Evolutionary conservation across 1,139 yeast genomes (phyloP).

Genomic region (Pneumocystis wakefieldiae): DNA sequence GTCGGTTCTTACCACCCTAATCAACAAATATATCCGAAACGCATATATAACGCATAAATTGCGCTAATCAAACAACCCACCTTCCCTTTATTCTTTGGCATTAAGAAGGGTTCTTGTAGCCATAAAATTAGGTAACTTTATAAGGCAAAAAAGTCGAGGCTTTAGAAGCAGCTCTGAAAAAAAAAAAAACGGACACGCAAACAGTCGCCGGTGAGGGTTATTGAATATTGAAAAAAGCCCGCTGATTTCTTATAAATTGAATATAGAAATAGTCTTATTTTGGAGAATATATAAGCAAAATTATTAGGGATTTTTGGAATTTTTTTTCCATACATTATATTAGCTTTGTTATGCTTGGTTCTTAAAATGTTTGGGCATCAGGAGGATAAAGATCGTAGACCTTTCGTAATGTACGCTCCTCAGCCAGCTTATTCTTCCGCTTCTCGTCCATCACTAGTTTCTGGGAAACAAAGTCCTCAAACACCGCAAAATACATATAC

Average conservation of each 20-base stretch:
- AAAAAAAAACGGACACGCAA: not conserved
- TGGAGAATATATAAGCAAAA: not conserved
- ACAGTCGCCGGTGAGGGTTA: no score
- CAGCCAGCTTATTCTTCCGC: not conserved
- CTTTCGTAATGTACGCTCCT: not conserved
- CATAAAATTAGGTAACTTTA: not conserved
- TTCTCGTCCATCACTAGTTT: not conserved
- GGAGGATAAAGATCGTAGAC: not conserved
- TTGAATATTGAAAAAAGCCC: no score
- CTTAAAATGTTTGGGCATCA: not conserved
- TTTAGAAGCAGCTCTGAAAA: no score
- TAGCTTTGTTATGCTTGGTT: no score
- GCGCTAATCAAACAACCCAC: slow-evolving; percentile 16
- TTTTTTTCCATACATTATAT: no score
- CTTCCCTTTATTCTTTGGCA: slow-evolving; percentile 46
- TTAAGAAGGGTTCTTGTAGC: slow-evolving; percentile 16
- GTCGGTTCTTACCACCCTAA: slow-evolving; percentile 17
- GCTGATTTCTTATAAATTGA: no score
- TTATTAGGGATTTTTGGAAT: no score
- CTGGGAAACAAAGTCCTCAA: not conserved
- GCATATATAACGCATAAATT: not conserved
- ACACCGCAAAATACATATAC: not conserved
- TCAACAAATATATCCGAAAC: not conserved
- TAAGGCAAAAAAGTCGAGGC: no score
- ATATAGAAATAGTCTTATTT: no score